Percentiles rank a stretch among this genome's conserved stretches.
Evolutionary conservation across 768 basidiomycete species (phyloP).

Genomic region (Amanita molliuscula): DNA sequence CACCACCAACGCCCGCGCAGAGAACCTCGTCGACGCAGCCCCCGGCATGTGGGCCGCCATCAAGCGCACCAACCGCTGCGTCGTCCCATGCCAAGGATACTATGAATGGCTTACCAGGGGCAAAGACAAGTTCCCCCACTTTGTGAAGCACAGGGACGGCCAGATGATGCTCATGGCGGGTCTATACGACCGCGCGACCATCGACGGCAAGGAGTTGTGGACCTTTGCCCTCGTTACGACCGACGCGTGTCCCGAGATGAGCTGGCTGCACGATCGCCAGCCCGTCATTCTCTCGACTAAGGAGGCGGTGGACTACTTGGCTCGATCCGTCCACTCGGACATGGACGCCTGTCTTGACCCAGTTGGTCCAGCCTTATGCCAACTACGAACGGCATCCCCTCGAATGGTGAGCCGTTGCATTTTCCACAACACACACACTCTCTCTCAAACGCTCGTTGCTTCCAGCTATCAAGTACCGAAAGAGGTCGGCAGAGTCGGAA

Average conservation of each 20-base stretch:
- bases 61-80: conserved; percentile 75
- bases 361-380: conserved; percentile 51
- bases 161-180: conserved; percentile 80
- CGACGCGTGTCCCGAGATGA: conserved; percentile 51
- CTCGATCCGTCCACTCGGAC: conserved; percentile 60
- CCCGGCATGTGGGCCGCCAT: conserved; percentile 77
- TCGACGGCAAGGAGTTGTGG: conserved; percentile 55
- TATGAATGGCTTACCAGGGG: conserved; percentile 93
- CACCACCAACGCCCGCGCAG: conserved; percentile 87
- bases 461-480: conserved; percentile 77
- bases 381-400: conserved; percentile 37
- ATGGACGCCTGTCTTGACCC: conserved; percentile 54
- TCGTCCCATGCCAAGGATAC: conserved; percentile 70
- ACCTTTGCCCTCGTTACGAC: conserved; percentile 92
- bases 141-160: conserved; percentile 57
- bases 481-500: conserved; percentile 87
- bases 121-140: conserved; percentile 72
- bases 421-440: no score
- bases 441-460: no score
- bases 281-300: conserved; percentile 66
- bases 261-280: conserved; percentile 89
- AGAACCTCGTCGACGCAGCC: conserved; percentile 63
- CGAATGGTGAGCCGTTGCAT: conserved; percentile 48
- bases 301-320: conserved; percentile 61
- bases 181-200: conserved; percentile 64